phyloP scores from a whole-genome alignment of 1,139 yeast genomes.

The Hansenula lynferdii region DNA sequence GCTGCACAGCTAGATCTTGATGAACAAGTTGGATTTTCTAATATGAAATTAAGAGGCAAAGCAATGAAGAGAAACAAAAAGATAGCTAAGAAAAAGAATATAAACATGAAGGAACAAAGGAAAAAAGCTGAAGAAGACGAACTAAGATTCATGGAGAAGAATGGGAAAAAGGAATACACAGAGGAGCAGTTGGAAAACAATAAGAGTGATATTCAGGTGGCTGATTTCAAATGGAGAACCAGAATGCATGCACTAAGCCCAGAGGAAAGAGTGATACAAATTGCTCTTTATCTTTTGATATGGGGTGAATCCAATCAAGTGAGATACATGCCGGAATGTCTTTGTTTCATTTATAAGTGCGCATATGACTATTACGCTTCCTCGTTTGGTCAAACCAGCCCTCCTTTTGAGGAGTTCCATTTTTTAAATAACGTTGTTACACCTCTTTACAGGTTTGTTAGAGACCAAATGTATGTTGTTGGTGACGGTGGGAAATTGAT shows the following conservation, averaged over 20 bases:
- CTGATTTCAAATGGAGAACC: conserved; percentile 58
- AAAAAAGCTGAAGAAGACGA: conserved; percentile 25
- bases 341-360: conserved; percentile 76
- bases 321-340: conserved; percentile 80
- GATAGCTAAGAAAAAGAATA: conserved; percentile 29
- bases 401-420: conserved; percentile 24
- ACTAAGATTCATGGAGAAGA: conserved; percentile 24
- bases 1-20: conserved; percentile 66
- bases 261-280: conserved; percentile 54
- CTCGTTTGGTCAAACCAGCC: conserved; percentile 2
- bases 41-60: conserved; percentile 33
- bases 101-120: conserved; percentile 27
- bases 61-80: conserved; percentile 28
- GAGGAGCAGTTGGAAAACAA: conserved; percentile 57
- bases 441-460: conserved; percentile 63
- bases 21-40: conserved; percentile 49
- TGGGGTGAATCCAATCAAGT: conserved; percentile 92
- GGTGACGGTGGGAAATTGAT: conserved; percentile 32
- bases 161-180: conserved; percentile 25
- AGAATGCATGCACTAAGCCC: conserved; percentile 54
- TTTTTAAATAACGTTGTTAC: conserved; percentile 68
- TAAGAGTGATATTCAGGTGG: conserved; percentile 44
- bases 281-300: conserved; percentile 64
- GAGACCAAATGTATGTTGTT: conserved; percentile 46
- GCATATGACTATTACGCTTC: conserved; percentile 52